A percentile compares a stretch with the other conserved stretches of the same genome.
These are phyloP conservation scores for Talaromyces sp. DNA, from an alignment of 2,329 filamentous ascomycete species.

Conservation along the genomic window DNA sequence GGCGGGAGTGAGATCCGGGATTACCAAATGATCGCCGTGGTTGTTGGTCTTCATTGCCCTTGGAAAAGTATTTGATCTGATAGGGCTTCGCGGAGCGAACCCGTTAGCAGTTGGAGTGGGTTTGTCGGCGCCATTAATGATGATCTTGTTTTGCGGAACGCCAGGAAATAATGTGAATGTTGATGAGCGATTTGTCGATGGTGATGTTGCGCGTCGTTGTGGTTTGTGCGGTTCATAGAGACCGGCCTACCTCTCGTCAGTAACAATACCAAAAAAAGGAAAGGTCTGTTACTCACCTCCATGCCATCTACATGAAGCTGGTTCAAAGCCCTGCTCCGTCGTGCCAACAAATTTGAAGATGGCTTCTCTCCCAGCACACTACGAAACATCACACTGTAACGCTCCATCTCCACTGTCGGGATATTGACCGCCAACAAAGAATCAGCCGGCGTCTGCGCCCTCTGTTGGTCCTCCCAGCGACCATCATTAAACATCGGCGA, in stretches of 20 bases:
- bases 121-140: conserved; percentile 19
- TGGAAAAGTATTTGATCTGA: conserved; percentile 24
- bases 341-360: conserved; percentile 31
- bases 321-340: conserved; percentile 38
- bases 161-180: conserved; percentile 42
- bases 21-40: not conserved
- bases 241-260: not conserved
- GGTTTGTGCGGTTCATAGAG: conserved; percentile 23
- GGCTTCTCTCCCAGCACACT: conserved; percentile 58
- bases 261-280: not conserved
- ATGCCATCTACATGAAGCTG: conserved; percentile 55
- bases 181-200: conserved; percentile 33
- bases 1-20: conserved; percentile 17
- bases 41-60: not conserved
- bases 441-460: not conserved
- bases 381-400: conserved; percentile 93
- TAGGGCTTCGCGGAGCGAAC: conserved; percentile 15
- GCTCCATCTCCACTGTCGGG: conserved; percentile 74
- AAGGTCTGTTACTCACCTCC: conserved; percentile 32
- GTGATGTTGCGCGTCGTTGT: conserved; percentile 37
- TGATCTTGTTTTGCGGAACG: not conserved
- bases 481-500: not conserved
- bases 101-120: not conserved
- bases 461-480: not conserved
- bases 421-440: conserved; percentile 71